Evolutionary conservation across 2,329 filamentous ascomycete genomes (phyloP).

Genomic region (Arthroderma uncinatum): DNA sequence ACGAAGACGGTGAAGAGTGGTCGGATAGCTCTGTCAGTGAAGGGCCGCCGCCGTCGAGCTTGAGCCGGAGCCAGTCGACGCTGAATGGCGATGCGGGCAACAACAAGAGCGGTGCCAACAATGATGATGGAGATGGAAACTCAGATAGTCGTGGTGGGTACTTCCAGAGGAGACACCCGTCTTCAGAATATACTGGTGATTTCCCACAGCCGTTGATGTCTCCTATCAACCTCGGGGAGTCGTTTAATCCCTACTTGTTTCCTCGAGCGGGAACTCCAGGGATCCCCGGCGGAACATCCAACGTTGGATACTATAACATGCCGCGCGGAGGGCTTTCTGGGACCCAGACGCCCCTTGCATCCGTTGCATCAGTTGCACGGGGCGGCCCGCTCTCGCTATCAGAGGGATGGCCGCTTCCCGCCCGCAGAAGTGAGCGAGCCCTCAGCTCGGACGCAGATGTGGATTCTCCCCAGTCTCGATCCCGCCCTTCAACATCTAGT

Average conservation of each 20-base stretch:
- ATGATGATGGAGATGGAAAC: not conserved
- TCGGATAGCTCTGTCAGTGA: conserved; percentile 26
- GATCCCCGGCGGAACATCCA: conserved; percentile 41
- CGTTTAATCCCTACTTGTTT: conserved; percentile 33
- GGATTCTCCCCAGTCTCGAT: conserved; percentile 29
- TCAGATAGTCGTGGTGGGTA: conserved; percentile 9
- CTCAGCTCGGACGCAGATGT: conserved; percentile 25
- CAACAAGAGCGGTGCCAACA: not conserved
- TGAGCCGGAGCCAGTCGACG: not conserved
- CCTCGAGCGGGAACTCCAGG: conserved; percentile 37
- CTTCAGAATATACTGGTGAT: conserved; percentile 21
- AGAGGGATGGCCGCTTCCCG: conserved; percentile 15
- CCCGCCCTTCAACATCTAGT: conserved; percentile 33
- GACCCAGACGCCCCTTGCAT: conserved; percentile 38
- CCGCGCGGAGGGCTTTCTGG: conserved; percentile 40
- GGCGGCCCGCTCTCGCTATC: conserved; percentile 27
- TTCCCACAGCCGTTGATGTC: conserved; percentile 26
- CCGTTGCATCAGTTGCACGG: conserved; percentile 37
- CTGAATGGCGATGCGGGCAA: not conserved
- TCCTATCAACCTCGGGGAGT: conserved; percentile 28
- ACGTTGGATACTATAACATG: conserved; percentile 35
- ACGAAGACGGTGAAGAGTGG: conserved; percentile 43
- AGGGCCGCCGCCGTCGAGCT: conserved; percentile 15
- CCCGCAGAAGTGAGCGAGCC: conserved; percentile 10
- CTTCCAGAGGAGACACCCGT: conserved; percentile 21